Base-by-base conservation (phyloP, 1,284 basidiomycete genomes). In the Earliella scabrosa region DNA sequence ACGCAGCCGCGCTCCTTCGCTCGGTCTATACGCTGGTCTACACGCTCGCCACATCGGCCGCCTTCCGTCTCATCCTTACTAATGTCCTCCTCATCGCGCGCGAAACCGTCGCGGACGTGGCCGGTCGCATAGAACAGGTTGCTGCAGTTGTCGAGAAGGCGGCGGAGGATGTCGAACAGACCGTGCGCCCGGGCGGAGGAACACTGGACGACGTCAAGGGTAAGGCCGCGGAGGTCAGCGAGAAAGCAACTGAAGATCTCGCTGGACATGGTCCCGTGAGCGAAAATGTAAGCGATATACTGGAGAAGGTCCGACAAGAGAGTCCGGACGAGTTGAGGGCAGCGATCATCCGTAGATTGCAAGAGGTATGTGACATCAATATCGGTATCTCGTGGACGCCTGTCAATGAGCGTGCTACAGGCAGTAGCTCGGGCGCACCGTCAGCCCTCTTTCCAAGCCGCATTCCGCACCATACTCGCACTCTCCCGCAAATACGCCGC, bases 61-160 rank as follows among this genome's bases (percentile, higher is more conserved):
- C 73, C 2, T 80, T 82, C 67, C 78, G 81, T 9, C 63, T 77
- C 45, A 55, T 81, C 29, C 58, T 81, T 1, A 69, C 68, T 2
- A 76, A 80, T 46, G 56, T 77, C 3, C 60, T 80, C 16, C 50
- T 69, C 11, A 71, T 76, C 1, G 63, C 70, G 2, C 72, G 76
- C 8, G 72, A 78, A 32, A 66, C 76, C 4, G 50, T 78, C 2
- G 75, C 75, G 1, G 73, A 75, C 45, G 66, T 71, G 1, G 77
- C 77, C 4, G 63, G 68, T 4, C 69, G 75, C 26, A 68, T 81
- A 8, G 73, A 66, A 13, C 62, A 66, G 5, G 67, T 72, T 13
- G 79, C 78, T 1, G 57, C 63, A 9, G 61, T 70, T 38, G 71
- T 77, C 1, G 69, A 74, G 45, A 66, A 62, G 11, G 67, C 63